Base-by-base conservation (phyloP, 257 asterid genomes). In the Petunia secreta region DNA sequence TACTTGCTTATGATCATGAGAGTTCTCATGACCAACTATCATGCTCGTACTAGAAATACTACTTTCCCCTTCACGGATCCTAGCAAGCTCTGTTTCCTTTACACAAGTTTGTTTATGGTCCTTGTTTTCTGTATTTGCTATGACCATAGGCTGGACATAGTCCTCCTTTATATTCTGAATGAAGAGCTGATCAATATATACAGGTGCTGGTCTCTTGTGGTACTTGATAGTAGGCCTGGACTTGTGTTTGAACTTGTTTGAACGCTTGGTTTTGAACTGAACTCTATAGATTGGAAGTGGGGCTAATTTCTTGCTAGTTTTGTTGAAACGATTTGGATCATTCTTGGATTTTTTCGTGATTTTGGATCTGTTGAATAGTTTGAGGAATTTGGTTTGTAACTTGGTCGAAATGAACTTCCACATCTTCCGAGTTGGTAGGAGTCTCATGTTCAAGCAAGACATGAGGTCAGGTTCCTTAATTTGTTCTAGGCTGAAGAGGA, bases 171-270 rank as follows among this genome's bases (percentile, higher is more conserved):
- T 80, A 1, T 93, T 85, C 44, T 89, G 87, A 2, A 91, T 76
- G 34, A 89, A 91, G 38, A 93, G 89, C 46, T 88, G 92, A 75
- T 93, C 96, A 34, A 93, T 83, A 77, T 83, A 91, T 38, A 93
- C 87, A 0, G 94, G 89, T 8, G 87, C 82, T 3, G 88, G 71
- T 57, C 63, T 84, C 15, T 75, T 85, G 16, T 59, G 81, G 44
- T 40, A 54, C 64, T 66, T 43, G 16, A 75, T 14, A 39, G 54
- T 81, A 39, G 71, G 62, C 38, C 16, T 89, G 16, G 77, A 83
- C 77, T 78, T 85, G 68, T 16, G 63, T 80, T 86, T 89, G 90
- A 90, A 84, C 60, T 83, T 89, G 79, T 91, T 86, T 67, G 77
- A 71, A 36, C 82, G 48, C 48, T 82, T 77, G 38, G 40, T 75